A percentile compares a stretch with the other conserved stretches of the same genome.
These are phyloP conservation scores for Metarhizium guizhouense DNA, from an alignment of 2,329 filamentous ascomycete species.

Conservation along the genomic window DNA sequence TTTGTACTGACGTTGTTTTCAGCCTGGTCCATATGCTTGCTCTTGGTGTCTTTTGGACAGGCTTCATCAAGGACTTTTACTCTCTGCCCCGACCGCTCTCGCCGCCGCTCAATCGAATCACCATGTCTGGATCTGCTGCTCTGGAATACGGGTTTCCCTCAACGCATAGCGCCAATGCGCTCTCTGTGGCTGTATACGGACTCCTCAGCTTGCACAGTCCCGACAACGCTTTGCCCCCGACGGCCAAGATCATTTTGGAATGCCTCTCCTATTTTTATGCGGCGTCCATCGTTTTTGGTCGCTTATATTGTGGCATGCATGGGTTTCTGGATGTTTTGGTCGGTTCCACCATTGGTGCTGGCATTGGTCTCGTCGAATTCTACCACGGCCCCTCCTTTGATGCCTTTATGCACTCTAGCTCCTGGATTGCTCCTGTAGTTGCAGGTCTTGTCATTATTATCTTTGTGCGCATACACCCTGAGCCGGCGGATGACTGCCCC, in stretches of 20 bases:
- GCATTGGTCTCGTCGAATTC: constrained; percentile 51
- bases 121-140: constrained; percentile 91
- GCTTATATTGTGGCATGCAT: constrained; percentile 97
- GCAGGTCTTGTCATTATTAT: constrained; percentile 59
- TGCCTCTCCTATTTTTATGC: constrained; percentile 73
- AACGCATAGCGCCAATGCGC: constrained; percentile 93
- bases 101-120: constrained; percentile 86
- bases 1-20: not conserved
- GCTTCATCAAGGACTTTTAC: constrained; percentile 88
- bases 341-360: constrained; percentile 67
- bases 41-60: constrained; percentile 75
- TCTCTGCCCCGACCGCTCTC: constrained; percentile 88
- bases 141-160: constrained; percentile 97
- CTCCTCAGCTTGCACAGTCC: constrained; percentile 61
- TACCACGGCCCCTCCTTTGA: constrained; percentile 56
- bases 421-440: constrained; percentile 54
- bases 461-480: constrained; percentile 82
- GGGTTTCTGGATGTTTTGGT: constrained; percentile 86
- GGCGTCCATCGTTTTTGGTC: constrained; percentile 78
- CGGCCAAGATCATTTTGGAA: constrained; percentile 55
- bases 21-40: constrained; percentile 69
- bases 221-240: constrained; percentile 50
- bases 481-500: constrained; percentile 92
- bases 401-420: constrained; percentile 56
- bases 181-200: constrained; percentile 83